phyloP scores from a whole-genome alignment of 768 basidiomycete species.

The Calvatia gigantea region DNA sequence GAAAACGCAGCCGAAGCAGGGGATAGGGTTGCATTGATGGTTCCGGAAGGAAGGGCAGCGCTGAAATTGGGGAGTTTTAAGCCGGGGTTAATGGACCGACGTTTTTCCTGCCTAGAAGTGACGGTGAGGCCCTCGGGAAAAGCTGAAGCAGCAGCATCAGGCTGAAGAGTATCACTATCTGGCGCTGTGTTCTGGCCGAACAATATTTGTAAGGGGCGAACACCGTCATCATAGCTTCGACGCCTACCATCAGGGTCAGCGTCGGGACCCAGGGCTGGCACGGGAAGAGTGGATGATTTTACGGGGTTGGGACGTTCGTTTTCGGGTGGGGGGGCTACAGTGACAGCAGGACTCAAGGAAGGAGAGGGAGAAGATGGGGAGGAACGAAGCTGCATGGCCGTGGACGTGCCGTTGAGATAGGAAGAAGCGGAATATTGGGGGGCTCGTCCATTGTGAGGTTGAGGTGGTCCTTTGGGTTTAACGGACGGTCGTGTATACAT shows the following conservation, averaged over 20 bases:
- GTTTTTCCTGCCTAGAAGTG: constrained; percentile 39
- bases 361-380: neutral
- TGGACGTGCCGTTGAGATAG: constrained; percentile 8
- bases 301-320: constrained; percentile 16
- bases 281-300: constrained; percentile 40
- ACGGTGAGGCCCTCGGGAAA: constrained; percentile 31
- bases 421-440: constrained; percentile 8
- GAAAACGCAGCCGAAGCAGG: constrained; percentile 28
- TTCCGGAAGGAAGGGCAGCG: constrained; percentile 17
- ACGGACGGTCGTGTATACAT: constrained; percentile 16
- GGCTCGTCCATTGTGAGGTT: constrained; percentile 29
- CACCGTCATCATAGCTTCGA: constrained; percentile 42
- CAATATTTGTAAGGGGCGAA: constrained; percentile 37
- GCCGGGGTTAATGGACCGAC: constrained; percentile 48
- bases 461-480: constrained; percentile 27
- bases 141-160: constrained; percentile 15
- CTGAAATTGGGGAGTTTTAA: constrained; percentile 33
- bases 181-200: constrained; percentile 26
- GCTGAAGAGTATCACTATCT: constrained; percentile 11
- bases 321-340: constrained; percentile 35
- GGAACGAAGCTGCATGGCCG: constrained; percentile 8
- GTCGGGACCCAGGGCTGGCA: constrained; percentile 24
- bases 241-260: constrained; percentile 28
- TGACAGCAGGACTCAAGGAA: constrained; percentile 26
- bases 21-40: constrained; percentile 25